phyloP scores from a whole-genome alignment of 2,329 filamentous ascomycete species.

The Colletotrichum melonis region DNA sequence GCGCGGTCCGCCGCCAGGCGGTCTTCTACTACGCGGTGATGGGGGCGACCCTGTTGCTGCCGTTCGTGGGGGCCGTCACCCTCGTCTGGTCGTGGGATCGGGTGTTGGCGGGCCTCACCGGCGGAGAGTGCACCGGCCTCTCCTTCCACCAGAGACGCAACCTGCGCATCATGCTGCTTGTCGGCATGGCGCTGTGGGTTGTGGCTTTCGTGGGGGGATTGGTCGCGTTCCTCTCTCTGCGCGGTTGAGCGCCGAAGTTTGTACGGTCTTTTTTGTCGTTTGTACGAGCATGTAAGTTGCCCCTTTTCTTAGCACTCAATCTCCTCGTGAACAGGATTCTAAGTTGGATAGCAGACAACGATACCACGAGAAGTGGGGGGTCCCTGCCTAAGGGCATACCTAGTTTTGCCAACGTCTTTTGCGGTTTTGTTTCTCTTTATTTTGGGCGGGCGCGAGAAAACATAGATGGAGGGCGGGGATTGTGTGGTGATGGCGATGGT shows the following conservation, averaged over 20 bases:
- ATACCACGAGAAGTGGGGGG: not conserved
- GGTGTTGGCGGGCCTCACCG: conserved; percentile 9
- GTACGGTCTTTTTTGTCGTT: not conserved
- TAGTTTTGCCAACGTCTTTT: not conserved
- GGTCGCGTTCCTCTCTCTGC: conserved; percentile 14
- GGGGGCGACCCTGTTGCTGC: conserved; percentile 3
- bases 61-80: conserved; percentile 18
- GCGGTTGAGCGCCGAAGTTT: not conserved
- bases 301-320: not conserved
- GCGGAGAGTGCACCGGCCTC: conserved; percentile 32
- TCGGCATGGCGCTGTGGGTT: conserved; percentile 23
- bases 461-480: no score
- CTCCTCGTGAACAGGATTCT: not conserved
- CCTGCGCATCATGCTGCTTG: conserved; percentile 25
- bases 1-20: conserved; percentile 18
- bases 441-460: no score
- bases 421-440: not conserved
- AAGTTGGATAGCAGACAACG: not conserved
- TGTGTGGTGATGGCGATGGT: not conserved
- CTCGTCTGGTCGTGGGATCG: conserved; percentile 4
- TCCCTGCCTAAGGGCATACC: conserved; percentile 31
- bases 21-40: conserved; percentile 18
- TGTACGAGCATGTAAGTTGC: conserved; percentile 11
- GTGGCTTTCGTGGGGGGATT: conserved; percentile 3
- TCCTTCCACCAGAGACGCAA: conserved; percentile 23